phyloP scores from a whole-genome alignment of 2,329 filamentous ascomycete genomes.

The Cryphonectria parasitica region DNA sequence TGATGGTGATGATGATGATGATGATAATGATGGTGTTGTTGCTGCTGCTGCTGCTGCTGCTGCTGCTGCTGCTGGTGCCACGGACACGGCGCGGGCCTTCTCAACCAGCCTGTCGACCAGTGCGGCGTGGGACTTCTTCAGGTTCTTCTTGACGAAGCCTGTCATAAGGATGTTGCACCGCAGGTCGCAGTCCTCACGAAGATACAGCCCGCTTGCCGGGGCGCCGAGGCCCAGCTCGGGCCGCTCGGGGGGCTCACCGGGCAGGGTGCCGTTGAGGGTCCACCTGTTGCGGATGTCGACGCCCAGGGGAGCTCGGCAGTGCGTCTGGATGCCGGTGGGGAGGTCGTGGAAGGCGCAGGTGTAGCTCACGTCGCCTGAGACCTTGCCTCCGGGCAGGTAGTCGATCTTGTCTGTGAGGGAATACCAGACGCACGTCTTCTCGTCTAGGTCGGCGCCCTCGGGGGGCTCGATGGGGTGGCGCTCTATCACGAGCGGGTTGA shows the following conservation, averaged over 20 bases:
- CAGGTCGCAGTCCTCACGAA: slow-evolving; percentile 86
- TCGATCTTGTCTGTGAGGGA: slow-evolving; percentile 75
- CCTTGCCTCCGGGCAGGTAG: slow-evolving; percentile 70
- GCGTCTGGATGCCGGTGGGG: slow-evolving; percentile 74
- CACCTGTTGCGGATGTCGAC: slow-evolving; percentile 80
- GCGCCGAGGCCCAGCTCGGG: slow-evolving; percentile 68
- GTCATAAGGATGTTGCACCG: slow-evolving; percentile 78
- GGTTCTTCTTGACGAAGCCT: slow-evolving; percentile 78
- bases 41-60: not conserved
- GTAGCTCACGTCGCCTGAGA: slow-evolving; percentile 72
- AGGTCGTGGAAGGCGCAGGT: slow-evolving; percentile 80
- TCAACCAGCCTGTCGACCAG: slow-evolving; percentile 68
- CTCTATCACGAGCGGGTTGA: slow-evolving; percentile 81
- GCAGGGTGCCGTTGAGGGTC: slow-evolving; percentile 72
- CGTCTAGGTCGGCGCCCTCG: slow-evolving; percentile 67
- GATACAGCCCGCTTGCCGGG: slow-evolving; percentile 72
- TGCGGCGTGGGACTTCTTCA: slow-evolving; percentile 73
- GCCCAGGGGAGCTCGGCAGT: slow-evolving; percentile 81
- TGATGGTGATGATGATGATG: not conserved
- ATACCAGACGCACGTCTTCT: slow-evolving; percentile 77
- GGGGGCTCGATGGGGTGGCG: slow-evolving; percentile 71
- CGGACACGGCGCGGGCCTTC: slow-evolving; percentile 46
- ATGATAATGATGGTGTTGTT: not conserved
- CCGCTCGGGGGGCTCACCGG: slow-evolving; percentile 68
- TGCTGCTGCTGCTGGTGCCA: slow-evolving; percentile 33